Evolutionary conservation across 140 eudicot genomes (phyloP).

Genomic region (Bidens hawaiensis): DNA sequence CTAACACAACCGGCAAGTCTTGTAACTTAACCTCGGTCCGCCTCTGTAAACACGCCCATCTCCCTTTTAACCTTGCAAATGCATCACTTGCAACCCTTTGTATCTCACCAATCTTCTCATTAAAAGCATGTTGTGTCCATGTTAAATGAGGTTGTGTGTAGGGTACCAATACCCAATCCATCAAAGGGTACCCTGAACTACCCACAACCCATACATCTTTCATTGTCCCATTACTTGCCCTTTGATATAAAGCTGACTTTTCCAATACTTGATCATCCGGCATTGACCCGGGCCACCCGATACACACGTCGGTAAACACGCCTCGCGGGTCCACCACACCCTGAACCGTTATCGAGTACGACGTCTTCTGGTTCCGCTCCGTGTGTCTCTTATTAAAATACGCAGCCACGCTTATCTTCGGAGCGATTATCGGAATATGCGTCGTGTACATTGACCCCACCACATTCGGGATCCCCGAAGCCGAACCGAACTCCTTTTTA

Average conservation of each 20-base stretch:
- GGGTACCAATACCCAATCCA: conserved; percentile 94
- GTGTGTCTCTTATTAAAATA: conserved; percentile 87
- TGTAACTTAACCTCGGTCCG: conserved; percentile 94
- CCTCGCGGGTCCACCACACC: conserved; percentile 88
- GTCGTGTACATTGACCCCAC: conserved; percentile 97
- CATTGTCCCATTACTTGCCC: conserved; percentile 74
- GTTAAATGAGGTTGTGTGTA: conserved; percentile 81
- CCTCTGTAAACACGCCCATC: conserved; percentile 93
- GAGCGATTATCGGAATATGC: conserved; percentile 89
- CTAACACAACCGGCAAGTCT: conserved; percentile 90
- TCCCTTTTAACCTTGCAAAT: conserved; percentile 75
- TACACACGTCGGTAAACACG: conserved; percentile 82
- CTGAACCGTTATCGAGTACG: conserved; percentile 89
- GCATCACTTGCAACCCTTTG: conserved; percentile 61
- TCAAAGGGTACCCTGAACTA: conserved; percentile 75
- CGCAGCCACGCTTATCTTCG: conserved; percentile 88
- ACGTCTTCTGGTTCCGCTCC: conserved; percentile 81
- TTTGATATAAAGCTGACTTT: conserved; percentile 74
- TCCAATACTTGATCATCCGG: conserved; percentile 90
- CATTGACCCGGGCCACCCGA: conserved; percentile 99
- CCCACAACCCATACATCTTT: conserved; percentile 87
- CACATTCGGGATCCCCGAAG: conserved; percentile 77
- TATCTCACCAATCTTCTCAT: conserved; percentile 78
- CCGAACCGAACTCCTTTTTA: conserved; percentile 52
- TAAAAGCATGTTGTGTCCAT: conserved; percentile 95